phyloP scores from a whole-genome alignment of 495 filamentous ascomycete species.

The Talaromyces thailandensis region DNA sequence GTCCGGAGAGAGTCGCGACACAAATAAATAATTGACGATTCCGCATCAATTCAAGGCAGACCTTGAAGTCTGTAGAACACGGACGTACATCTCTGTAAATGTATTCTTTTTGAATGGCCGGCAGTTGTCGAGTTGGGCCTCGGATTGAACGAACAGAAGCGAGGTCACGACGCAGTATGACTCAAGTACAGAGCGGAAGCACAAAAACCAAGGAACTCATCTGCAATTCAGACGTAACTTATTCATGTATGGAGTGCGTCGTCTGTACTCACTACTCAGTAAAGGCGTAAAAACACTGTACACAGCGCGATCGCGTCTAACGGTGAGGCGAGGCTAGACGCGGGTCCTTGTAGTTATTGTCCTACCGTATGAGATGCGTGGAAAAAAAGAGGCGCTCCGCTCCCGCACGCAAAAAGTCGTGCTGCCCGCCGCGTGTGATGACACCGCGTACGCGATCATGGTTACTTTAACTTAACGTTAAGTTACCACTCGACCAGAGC shows the following conservation, averaged over 20 bases:
- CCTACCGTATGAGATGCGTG: background rate
- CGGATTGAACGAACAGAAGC: background rate
- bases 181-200: background rate
- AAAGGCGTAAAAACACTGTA: background rate
- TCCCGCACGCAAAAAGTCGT: background rate
- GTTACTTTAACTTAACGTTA: background rate
- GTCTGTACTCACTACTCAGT: too few relatives aligned
- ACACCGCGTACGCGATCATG: background rate
- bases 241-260: too few relatives aligned
- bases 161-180: too few relatives aligned
- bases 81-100: background rate
- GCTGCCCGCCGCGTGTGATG: background rate
- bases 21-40: background rate
- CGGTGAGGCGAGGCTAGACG: background rate
- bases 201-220: background rate
- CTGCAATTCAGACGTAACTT: too few relatives aligned
- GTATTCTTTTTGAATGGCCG: background rate
- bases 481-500: background rate
- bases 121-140: background rate
- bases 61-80: background rate
- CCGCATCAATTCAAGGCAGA: background rate
- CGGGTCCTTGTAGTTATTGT: too few relatives aligned
- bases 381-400: background rate
- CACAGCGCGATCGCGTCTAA: slow-evolving; percentile 1
- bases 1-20: background rate